A percentile compares a stretch with the other conserved stretches of the same genome.
Conservation (phyloP, 768 basidiomycete genomes). For the Kwoniella pini region DNA sequence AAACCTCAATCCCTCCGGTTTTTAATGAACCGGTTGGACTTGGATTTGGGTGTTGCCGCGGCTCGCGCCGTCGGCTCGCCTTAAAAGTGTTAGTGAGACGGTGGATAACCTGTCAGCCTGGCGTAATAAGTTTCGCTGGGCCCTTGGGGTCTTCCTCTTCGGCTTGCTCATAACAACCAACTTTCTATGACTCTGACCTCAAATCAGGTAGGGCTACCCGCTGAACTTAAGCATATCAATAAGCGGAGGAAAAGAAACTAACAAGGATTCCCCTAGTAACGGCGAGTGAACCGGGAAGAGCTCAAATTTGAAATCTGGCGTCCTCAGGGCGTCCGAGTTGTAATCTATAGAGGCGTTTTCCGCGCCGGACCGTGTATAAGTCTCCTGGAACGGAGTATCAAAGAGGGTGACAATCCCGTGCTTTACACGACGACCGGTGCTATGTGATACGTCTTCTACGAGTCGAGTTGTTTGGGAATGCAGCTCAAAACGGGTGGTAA, state of each 20-base stretch:
- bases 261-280: conserved; percentile 86
- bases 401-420: conserved; percentile 58
- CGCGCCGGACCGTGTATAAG: conserved; percentile 71
- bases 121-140: conserved; percentile 60
- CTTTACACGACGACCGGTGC: conserved; percentile 65
- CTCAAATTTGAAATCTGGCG: conserved; percentile 80
- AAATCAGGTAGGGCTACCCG: conserved; percentile 80
- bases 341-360: conserved; percentile 77
- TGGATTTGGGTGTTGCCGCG: conserved; percentile 46
- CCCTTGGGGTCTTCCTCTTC: conserved; percentile 12
- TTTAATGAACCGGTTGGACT: conserved; percentile 18
- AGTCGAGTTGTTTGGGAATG: conserved; percentile 85
- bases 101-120: conserved; percentile 29
- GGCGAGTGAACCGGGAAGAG: conserved; percentile 81
- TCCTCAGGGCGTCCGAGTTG: conserved; percentile 67
- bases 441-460: conserved; percentile 72
- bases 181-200: conserved; percentile 60
- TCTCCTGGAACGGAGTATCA: conserved; percentile 76
- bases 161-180: conserved; percentile 44
- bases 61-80: conserved; percentile 49
- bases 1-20: conserved; percentile 43
- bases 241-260: conserved; percentile 90
- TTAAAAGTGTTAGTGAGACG: conserved; percentile 60
- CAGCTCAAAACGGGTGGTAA: conserved; percentile 81
- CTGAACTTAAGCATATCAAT: conserved; percentile 88